A percentile compares a stretch with the other conserved stretches of the same genome.
phyloP scores from a whole-genome alignment of 2,329 filamentous ascomycete species.

The Neofusicoccum laricinum region DNA sequence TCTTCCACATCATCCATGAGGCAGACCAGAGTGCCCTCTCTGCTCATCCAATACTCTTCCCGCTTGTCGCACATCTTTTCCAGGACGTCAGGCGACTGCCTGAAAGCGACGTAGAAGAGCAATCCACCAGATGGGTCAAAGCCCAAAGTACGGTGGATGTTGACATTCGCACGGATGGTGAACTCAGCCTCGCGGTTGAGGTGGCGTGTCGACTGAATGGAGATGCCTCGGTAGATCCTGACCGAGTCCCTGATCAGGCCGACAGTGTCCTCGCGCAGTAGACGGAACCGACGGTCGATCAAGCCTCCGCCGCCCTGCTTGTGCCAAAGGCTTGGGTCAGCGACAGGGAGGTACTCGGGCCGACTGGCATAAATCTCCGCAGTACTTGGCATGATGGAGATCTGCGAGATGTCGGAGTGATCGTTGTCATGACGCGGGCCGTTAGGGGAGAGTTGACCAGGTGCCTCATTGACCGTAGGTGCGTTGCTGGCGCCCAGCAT shows the following conservation, averaged over 20 bases:
- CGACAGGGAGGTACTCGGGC: slow-evolving; percentile 26
- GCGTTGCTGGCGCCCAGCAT: too few relatives aligned
- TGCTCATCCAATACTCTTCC: neutral
- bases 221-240: neutral
- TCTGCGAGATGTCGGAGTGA: slow-evolving; percentile 28
- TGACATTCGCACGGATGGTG: neutral
- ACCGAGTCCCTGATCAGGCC: neutral
- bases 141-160: neutral
- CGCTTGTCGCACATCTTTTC: neutral
- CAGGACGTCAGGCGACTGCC: neutral
- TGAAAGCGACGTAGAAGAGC: neutral
- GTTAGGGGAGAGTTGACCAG: too few relatives aligned
- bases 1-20: neutral
- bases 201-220: neutral
- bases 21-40: neutral
- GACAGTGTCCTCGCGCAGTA: slow-evolving; percentile 52
- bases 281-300: slow-evolving; percentile 54
- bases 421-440: slow-evolving; percentile 30
- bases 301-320: slow-evolving; percentile 34
- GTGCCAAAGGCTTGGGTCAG: neutral
- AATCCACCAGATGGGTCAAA: neutral
- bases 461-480: too few relatives aligned
- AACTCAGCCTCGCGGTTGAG: neutral
- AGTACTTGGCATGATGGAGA: slow-evolving; percentile 30
- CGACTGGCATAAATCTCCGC: slow-evolving; percentile 33